phyloP scores from a whole-genome alignment of 1,284 basidiomycete genomes.

The Ceratobasidium sp. region DNA sequence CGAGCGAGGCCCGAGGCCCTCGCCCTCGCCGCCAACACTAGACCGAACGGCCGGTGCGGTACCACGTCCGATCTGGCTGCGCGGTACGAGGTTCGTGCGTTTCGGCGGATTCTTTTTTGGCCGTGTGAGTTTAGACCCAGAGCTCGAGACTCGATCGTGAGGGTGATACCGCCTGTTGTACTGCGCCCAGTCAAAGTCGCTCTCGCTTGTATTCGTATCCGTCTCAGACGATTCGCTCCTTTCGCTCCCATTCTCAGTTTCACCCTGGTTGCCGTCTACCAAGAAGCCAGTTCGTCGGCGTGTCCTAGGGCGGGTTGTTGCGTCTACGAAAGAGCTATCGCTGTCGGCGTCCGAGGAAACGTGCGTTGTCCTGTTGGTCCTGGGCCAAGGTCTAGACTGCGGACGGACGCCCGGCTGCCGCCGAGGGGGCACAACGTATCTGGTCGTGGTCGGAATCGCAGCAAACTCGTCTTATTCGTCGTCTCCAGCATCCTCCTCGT shows the following conservation, averaged over 20 bases:
- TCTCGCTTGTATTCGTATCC: constrained; percentile 10
- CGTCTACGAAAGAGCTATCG: constrained; percentile 3
- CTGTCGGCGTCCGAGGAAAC: constrained; percentile 24
- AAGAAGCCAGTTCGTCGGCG: not conserved
- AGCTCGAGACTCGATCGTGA: not conserved
- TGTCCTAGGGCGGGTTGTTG: not conserved
- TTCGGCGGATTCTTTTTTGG: not conserved
- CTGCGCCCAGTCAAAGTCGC: constrained; percentile 42
- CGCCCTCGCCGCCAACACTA: no score
- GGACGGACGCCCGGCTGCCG: not conserved
- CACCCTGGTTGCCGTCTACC: not conserved
- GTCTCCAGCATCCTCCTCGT: not conserved
- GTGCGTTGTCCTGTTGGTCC: not conserved
- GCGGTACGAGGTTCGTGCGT: not conserved
- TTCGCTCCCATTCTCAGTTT: constrained; percentile 1
- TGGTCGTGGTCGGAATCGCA: constrained; percentile 15
- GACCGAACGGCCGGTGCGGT: not conserved
- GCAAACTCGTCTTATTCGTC: constrained; percentile 30
- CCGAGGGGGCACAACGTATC: not conserved
- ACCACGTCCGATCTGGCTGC: not conserved
- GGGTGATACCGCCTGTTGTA: constrained; percentile 40
- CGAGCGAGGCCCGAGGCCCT: no score
- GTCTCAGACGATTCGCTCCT: not conserved
- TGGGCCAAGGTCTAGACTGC: not conserved
- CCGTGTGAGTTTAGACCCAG: not conserved